phyloP scores from a whole-genome alignment of 2,329 filamentous ascomycete species.

The Dactylellina haptotyla region DNA sequence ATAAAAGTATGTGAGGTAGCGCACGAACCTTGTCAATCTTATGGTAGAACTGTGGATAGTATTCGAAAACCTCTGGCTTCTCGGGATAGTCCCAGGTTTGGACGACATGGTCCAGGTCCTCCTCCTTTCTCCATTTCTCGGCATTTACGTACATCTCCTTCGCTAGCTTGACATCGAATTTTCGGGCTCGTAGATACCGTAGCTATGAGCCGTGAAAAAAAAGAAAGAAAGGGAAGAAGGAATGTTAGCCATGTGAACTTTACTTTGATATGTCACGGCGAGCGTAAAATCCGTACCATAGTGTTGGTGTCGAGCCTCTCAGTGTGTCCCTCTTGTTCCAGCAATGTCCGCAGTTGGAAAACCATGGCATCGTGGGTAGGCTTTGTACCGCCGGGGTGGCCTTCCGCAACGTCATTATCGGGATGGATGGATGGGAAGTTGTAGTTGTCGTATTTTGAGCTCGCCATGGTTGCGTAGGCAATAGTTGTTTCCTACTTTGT shows the following conservation, averaged over 20 bases:
- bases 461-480: slow-evolving; percentile 20
- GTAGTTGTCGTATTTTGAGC: slow-evolving; percentile 90
- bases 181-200: slow-evolving; percentile 90
- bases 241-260: too few relatives aligned
- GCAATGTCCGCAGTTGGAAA: slow-evolving; percentile 80
- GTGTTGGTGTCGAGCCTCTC: slow-evolving; percentile 92
- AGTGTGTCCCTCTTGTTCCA: slow-evolving; percentile 84
- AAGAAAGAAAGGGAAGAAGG: too few relatives aligned
- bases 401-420: slow-evolving; percentile 66
- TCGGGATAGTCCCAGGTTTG: slow-evolving; percentile 86
- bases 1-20: neutral
- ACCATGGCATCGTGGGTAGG: slow-evolving; percentile 89
- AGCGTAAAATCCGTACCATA: slow-evolving; percentile 70
- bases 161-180: slow-evolving; percentile 85
- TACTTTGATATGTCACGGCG: slow-evolving; percentile 15
- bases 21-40: slow-evolving; percentile 88
- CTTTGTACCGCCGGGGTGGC: slow-evolving; percentile 89
- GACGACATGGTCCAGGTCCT: slow-evolving; percentile 82
- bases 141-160: slow-evolving; percentile 93
- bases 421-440: slow-evolving; percentile 86
- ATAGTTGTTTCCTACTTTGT: neutral
- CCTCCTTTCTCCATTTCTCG: slow-evolving; percentile 91
- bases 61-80: slow-evolving; percentile 83
- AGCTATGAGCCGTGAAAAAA: slow-evolving; percentile 66
- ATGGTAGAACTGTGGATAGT: slow-evolving; percentile 99